Conservation (phyloP, 2,329 filamentous ascomycete genomes). For the Cladosporium sp. region DNA sequence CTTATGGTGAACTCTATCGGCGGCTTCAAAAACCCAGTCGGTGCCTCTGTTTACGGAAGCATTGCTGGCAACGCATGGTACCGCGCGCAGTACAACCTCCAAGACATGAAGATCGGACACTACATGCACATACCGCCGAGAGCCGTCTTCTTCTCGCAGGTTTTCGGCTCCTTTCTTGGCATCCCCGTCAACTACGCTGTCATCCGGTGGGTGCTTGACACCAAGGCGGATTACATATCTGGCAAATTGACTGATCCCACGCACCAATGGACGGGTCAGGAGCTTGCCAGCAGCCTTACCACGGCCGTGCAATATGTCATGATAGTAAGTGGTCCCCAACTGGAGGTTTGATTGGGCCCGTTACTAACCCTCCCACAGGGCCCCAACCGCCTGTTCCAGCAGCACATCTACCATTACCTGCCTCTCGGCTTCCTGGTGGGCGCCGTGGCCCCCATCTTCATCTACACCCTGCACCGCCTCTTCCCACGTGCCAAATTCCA, state of each 20-base stretch:
- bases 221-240: constrained; percentile 46
- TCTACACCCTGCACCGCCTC: constrained; percentile 47
- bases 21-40: constrained; percentile 51
- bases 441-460: constrained; percentile 38
- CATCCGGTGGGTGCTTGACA: constrained; percentile 53
- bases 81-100: constrained; percentile 51
- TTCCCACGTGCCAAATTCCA: constrained; percentile 53
- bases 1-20: constrained; percentile 51
- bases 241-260: constrained; percentile 44
- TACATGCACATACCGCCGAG: constrained; percentile 58
- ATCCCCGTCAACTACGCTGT: constrained; percentile 57
- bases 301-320: constrained; percentile 56
- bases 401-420: constrained; percentile 43
- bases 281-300: constrained; percentile 46
- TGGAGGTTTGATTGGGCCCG: not conserved
- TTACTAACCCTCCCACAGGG: constrained; percentile 25
- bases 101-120: constrained; percentile 59
- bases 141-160: constrained; percentile 54
- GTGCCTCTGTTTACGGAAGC: constrained; percentile 50
- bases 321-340: constrained; percentile 27
- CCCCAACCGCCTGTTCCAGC: constrained; percentile 44
- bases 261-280: constrained; percentile 57
- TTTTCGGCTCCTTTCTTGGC: constrained; percentile 53
- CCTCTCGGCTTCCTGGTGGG: constrained; percentile 51
- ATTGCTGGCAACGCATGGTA: constrained; percentile 60